Evolutionary conservation across 116 monocot genomes (phyloP).

Genomic region (Iris pallida): DNA sequence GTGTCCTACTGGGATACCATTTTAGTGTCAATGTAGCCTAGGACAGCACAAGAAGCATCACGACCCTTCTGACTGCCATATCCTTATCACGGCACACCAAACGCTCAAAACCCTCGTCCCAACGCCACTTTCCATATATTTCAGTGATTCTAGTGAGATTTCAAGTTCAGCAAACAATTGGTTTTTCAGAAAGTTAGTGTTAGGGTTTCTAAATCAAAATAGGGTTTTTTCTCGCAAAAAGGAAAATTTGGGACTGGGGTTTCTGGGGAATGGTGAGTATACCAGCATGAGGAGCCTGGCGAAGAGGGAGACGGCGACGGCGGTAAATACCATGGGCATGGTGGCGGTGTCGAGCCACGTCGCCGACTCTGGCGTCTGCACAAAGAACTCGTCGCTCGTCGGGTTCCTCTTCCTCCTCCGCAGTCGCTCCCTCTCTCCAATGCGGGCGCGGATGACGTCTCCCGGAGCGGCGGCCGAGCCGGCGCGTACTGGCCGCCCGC

Average conservation of each 20-base stretch:
- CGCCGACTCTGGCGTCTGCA: constrained; percentile 62
- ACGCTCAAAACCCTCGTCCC: no score
- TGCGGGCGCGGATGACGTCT: constrained; percentile 41
- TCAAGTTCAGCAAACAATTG: no score
- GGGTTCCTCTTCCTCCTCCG: constrained; percentile 47
- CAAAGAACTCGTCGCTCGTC: constrained; percentile 62
- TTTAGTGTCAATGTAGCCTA: no score
- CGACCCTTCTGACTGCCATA: no score
- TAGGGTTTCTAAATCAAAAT: not conserved
- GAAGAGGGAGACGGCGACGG: constrained; percentile 79
- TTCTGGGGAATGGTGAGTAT: not conserved
- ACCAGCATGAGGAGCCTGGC: constrained; percentile 93
- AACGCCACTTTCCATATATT: no score
- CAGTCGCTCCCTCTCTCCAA: constrained; percentile 41
- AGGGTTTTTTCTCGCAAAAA: not conserved
- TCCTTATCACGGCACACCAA: no score
- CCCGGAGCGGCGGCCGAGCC: constrained; percentile 22
- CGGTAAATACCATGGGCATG: constrained; percentile 95
- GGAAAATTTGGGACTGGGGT: not conserved
- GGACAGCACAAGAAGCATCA: no score
- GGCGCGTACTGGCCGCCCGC: constrained; percentile 23
- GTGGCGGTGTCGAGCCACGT: constrained; percentile 87
- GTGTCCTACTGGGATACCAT: no score
- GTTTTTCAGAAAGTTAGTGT: no score
- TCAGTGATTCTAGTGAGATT: no score